Conservation (phyloP, 257 asterid species). For the Phtheirospermum japonicum region DNA sequence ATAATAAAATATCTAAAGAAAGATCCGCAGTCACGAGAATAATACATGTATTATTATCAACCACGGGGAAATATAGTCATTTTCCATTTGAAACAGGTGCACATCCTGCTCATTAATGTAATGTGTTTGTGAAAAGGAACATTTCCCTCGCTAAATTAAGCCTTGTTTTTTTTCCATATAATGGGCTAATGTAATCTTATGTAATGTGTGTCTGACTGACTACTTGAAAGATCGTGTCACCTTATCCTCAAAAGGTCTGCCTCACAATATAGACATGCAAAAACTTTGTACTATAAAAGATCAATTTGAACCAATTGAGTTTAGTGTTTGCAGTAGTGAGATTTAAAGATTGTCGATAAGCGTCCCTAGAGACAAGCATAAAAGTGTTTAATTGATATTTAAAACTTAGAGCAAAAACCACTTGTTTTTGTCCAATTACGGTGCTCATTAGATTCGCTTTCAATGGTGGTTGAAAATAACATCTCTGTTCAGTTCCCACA, state of each 20-base stretch:
- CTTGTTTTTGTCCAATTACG: too few species aligned
- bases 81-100: neutral
- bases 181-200: too few species aligned
- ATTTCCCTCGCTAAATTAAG: neutral
- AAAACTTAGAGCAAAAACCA: neutral
- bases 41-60: neutral
- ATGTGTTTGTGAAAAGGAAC: neutral
- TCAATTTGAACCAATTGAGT: too few species aligned
- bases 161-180: too few species aligned
- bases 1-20: neutral
- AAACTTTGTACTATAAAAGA: neutral
- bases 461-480: neutral
- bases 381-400: slow-evolving; percentile 6
- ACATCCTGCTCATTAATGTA: slow-evolving; percentile 2
- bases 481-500: slow-evolving; percentile 15
- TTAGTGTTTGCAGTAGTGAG: slow-evolving; percentile 12
- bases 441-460: neutral
- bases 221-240: neutral
- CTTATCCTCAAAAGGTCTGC: slow-evolving; percentile 14
- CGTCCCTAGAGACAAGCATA: slow-evolving; percentile 3
- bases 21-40: neutral
- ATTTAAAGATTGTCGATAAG: slow-evolving; percentile 12
- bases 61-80: neutral
- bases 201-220: too few species aligned
- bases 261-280: neutral